Evolutionary conservation across 75 land plant genomes (phyloP), one percentile per base, ranked within the genome.

Genomic region (Pseudotsuga menziesii): DNA sequence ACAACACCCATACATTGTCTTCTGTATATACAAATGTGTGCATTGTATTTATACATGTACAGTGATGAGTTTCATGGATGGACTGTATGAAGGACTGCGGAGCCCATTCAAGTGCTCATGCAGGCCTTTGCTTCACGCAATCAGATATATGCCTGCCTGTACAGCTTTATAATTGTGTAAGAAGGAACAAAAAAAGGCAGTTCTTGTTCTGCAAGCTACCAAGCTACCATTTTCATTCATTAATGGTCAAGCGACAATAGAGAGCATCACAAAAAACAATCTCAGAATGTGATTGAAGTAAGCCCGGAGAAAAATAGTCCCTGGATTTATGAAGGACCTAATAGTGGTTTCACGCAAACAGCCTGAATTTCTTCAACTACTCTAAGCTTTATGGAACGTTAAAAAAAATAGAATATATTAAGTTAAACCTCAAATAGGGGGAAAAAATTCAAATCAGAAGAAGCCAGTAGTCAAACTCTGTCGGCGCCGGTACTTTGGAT

Each of bases 1-100:
- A 64, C n/a, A 19, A 36, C 48, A 69, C 52, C 48, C 54, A n/a
- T 2, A 1, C 48, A 36, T 20, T 20, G 23, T 23, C 17, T 22
- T 41, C 20, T 39, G 48, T 36, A n/a, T 19, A 39, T 20, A 20
- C 0, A 48, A 12, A 15, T 19, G 41, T 41, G 11, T 36, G 11
- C 72, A 41, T 20, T 69, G 72, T 69, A 69, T 69, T 39, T 69
- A 69, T 39, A 8, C 72, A 69, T 41, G 39, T 35, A 69, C 54
- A 48, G 25, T 20, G 23, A 20, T 36, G 23, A n/a, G 11, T 2
- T 3, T 32, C 20, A 64, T 39, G 20, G 72, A 69, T 69, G 54
- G 72, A 13, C 41, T 17, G 19, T 69, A 48, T 9, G 41, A 35
- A 5, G 39, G 69, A 16, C 25, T n/a, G 72, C 12, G 4, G 41